These are phyloP conservation scores for Acarospora socialis DNA, from an alignment of 2,329 filamentous ascomycete species.

Conservation along the genomic window DNA sequence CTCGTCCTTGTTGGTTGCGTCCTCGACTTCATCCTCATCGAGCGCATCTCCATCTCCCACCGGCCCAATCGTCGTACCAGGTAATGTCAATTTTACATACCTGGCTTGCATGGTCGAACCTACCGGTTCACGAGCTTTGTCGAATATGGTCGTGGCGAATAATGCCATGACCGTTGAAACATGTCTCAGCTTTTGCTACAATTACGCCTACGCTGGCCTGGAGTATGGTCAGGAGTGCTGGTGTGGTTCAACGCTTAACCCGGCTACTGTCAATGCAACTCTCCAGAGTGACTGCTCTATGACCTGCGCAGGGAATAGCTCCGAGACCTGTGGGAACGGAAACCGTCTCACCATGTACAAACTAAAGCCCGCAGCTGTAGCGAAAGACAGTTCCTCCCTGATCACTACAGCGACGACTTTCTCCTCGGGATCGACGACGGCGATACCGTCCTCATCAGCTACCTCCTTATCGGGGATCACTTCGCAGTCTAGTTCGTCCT, in stretches of 20 bases:
- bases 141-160: conserved; percentile 2
- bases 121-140: not conserved
- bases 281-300: conserved; percentile 4
- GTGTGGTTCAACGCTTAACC: conserved; percentile 21
- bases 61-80: conserved; percentile 4
- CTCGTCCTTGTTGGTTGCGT: not conserved
- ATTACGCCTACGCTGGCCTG: conserved; percentile 24
- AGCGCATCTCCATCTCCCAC: conserved; percentile 3
- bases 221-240: conserved; percentile 30
- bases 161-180: conserved; percentile 7
- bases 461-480: not conserved
- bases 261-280: not conserved
- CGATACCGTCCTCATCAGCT: not conserved
- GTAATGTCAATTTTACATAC: conserved; percentile 5
- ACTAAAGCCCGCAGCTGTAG: too few species aligned
- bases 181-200: conserved; percentile 20
- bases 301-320: conserved; percentile 4
- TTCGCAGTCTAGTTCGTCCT: not conserved
- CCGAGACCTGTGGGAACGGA: conserved; percentile 6
- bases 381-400: too few species aligned
- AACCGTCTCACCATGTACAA: conserved; percentile 6
- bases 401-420: too few species aligned
- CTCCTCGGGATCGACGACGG: too few species aligned
- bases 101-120: conserved; percentile 2
- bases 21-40: not conserved